Conservation (phyloP, 441 rosid species). For the Pelargonium citronellum region DNA sequence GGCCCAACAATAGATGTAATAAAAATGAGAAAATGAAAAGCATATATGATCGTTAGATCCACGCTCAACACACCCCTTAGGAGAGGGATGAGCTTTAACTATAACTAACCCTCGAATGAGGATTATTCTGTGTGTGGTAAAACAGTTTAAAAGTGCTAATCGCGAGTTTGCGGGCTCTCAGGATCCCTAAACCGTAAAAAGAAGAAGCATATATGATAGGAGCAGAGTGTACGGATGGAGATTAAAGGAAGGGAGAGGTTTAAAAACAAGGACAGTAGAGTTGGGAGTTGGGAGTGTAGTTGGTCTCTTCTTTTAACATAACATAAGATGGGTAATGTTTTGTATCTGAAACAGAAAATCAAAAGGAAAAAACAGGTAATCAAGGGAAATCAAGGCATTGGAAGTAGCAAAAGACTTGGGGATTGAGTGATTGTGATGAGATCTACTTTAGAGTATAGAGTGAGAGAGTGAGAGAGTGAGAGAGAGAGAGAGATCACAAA, state of each 20-base stretch:
- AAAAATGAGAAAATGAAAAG: slow-evolving; percentile 7
- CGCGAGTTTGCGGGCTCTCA: too few species aligned
- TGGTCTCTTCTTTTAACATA: slow-evolving; percentile 53
- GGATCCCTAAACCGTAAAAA: too few species aligned
- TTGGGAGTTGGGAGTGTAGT: neutral
- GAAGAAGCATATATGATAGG: too few species aligned
- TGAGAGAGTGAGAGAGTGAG: too few species aligned
- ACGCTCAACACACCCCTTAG: too few species aligned
- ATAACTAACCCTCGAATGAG: too few species aligned
- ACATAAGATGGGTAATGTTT: slow-evolving; percentile 10
- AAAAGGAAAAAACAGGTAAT: slow-evolving; percentile 25
- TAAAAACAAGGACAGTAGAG: neutral
- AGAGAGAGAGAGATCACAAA: slow-evolving; percentile 26
- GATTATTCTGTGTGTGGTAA: too few species aligned
- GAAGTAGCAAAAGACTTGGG: slow-evolving; percentile 50
- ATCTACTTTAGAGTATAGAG: slow-evolving; percentile 42
- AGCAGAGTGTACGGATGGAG: slow-evolving; percentile 5
- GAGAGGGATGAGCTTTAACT: too few species aligned
- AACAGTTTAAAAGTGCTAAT: too few species aligned
- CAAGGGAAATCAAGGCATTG: slow-evolving; percentile 43
- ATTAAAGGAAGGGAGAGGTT: neutral
- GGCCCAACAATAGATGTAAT: neutral
- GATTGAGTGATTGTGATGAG: slow-evolving; percentile 29
- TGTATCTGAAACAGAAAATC: slow-evolving; percentile 21
- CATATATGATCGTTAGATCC: neutral